Percentiles rank a stretch among this genome's conserved stretches.
Evolutionary conservation across 225 moss, liverwort and hornwort genomes (phyloP).

Genomic region (Bryoerythrophyllum caledonicum): DNA sequence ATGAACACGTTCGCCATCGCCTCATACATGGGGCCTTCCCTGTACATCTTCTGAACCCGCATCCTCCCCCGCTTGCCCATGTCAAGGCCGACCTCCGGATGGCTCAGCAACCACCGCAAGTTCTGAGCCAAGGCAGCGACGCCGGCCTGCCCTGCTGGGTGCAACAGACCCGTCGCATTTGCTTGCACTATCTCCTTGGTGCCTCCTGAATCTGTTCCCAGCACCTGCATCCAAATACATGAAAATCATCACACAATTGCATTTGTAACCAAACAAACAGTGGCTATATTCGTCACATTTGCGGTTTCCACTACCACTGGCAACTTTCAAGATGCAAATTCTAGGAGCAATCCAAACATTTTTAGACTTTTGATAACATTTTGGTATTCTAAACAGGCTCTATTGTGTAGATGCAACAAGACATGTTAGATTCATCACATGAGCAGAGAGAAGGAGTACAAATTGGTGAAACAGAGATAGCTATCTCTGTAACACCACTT

Average conservation of each 20-base stretch:
- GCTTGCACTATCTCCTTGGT: conserved; percentile 66
- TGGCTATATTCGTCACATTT: no score
- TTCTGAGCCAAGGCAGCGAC: conserved; percentile 58
- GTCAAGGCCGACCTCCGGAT: conserved; percentile 46
- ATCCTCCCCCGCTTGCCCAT: conserved; percentile 64
- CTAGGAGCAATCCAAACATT: no score
- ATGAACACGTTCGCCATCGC: conserved; percentile 57
- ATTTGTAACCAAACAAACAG: background rate
- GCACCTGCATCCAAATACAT: conserved; percentile 25
- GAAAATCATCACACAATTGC: background rate
- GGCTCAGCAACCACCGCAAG: conserved; percentile 44
- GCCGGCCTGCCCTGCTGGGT: conserved; percentile 59
- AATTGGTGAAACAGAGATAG: no score
- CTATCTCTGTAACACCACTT: no score
- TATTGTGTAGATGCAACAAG: no score
- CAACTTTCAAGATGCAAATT: no score
- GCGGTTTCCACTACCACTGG: no score
- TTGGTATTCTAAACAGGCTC: no score
- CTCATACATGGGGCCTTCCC: conserved; percentile 68
- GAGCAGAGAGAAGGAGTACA: no score
- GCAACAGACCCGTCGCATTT: conserved; percentile 64
- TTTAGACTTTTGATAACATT: no score
- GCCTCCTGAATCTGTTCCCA: conserved; percentile 73
- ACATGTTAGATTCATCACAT: no score
- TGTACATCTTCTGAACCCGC: conserved; percentile 40